phyloP scores from a whole-genome alignment of 352 stramenopile species.

The Phytophthora hibernalis region DNA sequence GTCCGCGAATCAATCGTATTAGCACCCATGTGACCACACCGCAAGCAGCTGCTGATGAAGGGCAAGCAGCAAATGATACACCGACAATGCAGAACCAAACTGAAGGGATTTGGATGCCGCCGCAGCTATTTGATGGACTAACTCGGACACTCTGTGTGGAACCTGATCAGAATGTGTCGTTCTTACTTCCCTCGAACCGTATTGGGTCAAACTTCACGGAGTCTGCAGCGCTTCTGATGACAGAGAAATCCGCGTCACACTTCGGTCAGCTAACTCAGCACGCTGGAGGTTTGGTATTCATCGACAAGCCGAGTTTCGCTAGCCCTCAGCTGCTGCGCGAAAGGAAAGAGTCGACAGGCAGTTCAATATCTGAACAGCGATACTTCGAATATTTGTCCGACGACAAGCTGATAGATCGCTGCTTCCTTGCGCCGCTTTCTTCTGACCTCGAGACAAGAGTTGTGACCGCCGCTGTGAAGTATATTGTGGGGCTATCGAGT shows the following conservation, averaged over 20 bases:
- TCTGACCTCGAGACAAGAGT: slow-evolving; percentile 48
- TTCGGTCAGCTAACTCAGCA: slow-evolving; percentile 11
- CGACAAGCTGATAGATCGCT: slow-evolving; percentile 45
- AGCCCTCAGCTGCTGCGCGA: not conserved
- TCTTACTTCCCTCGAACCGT: slow-evolving; percentile 70
- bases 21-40: not conserved
- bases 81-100: not conserved
- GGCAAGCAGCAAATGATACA: not conserved
- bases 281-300: slow-evolving; percentile 22
- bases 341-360: not conserved
- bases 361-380: slow-evolving; percentile 44
- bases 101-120: not conserved
- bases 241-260: slow-evolving; percentile 46
- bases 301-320: slow-evolving; percentile 5
- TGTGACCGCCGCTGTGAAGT: slow-evolving; percentile 61
- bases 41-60: not conserved
- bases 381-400: slow-evolving; percentile 70
- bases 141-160: slow-evolving; percentile 79
- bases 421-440: slow-evolving; percentile 49
- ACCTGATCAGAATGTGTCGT: slow-evolving; percentile 61
- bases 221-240: slow-evolving; percentile 49
- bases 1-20: slow-evolving; percentile 12
- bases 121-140: slow-evolving; percentile 68
- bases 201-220: slow-evolving; percentile 77
- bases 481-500: slow-evolving; percentile 41